phyloP scores from a whole-genome alignment of 192 early-diverging fungal species.

The Phycomyces blakesleeanus region DNA sequence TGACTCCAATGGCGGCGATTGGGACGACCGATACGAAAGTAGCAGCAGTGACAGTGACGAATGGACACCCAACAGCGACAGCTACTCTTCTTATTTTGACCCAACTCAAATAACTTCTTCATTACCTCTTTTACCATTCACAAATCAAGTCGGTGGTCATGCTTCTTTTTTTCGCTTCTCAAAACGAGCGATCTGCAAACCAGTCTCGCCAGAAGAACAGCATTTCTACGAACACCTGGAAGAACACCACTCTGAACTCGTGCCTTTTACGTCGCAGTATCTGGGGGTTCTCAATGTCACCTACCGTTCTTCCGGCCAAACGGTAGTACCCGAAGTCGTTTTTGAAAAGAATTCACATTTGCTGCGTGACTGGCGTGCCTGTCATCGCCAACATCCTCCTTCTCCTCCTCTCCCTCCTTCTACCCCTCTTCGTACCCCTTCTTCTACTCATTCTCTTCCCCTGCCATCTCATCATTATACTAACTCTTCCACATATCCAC shows the following conservation, averaged over 20 bases:
- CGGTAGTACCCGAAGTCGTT: constrained; percentile 71
- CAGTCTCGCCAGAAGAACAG: constrained; percentile 77
- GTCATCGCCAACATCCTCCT: not conserved
- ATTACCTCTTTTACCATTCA: constrained; percentile 70
- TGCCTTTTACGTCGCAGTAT: constrained; percentile 88
- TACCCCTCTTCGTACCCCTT: too few species aligned
- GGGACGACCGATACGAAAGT: not conserved
- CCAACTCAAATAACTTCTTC: constrained; percentile 38
- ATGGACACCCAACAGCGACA: not conserved
- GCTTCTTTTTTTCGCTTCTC: constrained; percentile 94
- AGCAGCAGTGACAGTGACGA: not conserved
- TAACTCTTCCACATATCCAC: too few species aligned
- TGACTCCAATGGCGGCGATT: not conserved
- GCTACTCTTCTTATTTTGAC: constrained; percentile 18
- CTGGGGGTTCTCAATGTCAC: constrained; percentile 94
- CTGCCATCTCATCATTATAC: too few species aligned
- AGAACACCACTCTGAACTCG: constrained; percentile 67
- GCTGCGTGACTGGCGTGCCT: constrained; percentile 55
- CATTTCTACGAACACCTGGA: constrained; percentile 90
- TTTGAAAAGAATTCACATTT: constrained; percentile 90
- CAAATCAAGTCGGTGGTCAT: constrained; percentile 95
- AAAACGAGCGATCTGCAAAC: constrained; percentile 95
- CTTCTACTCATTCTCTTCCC: too few species aligned
- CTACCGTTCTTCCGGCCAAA: constrained; percentile 39
- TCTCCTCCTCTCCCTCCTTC: too few species aligned